Base-by-base conservation (phyloP, 2,329 filamentous ascomycete species). In the Colletotrichum graminicola region DNA sequence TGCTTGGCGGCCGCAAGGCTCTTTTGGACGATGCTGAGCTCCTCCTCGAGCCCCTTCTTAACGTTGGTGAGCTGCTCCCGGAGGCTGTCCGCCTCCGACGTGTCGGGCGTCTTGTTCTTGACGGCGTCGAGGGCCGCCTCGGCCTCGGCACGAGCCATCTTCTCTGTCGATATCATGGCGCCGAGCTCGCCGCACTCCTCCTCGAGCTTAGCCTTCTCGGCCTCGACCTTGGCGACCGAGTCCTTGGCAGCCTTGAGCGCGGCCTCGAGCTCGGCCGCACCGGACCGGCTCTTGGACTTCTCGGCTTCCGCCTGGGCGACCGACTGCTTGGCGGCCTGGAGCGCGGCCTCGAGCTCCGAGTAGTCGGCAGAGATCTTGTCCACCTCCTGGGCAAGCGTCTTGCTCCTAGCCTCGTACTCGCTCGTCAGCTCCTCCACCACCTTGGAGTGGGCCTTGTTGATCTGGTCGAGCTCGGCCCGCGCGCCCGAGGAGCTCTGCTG, bases 41-140 rank as follows among this genome's bases (percentile, higher is more conserved):
- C 81, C 45, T 84, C 82, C 63, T 85, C 83, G 62, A 87, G 84
- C 23, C 82, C 77, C 72, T 84, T 82, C 77, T 86, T 86, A 64
- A 87, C 75, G 21, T 81, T 77, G 23, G 84, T 82, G 32, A 91
- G 79, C 75, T 90, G 83, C 39, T 81, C 79, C 73, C 83, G 85
- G 43, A 90, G 80, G 2, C 81, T 82, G 75, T 91, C 88, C 2
- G 82, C 79, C 76, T 85, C 89, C 0, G 84, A 82, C 2, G 85
- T 89, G 76, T 91, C 88, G 8, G 68, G 68, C 78, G 86, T 90
- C 75, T 83, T 84, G 76, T 83, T 89, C 80, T 84, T 86, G 55
- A 83, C 79, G 10, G 88, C 88, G 72, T 92, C 90, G 21, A 91
- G 83, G 62, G 90, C 89, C 26, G 89, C 89, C 78, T 88, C 84